Evolutionary conservation across 208 protist species (phyloP), one percentile per base, ranked within the genome.

Genomic region (Blechomonas ayalai): DNA sequence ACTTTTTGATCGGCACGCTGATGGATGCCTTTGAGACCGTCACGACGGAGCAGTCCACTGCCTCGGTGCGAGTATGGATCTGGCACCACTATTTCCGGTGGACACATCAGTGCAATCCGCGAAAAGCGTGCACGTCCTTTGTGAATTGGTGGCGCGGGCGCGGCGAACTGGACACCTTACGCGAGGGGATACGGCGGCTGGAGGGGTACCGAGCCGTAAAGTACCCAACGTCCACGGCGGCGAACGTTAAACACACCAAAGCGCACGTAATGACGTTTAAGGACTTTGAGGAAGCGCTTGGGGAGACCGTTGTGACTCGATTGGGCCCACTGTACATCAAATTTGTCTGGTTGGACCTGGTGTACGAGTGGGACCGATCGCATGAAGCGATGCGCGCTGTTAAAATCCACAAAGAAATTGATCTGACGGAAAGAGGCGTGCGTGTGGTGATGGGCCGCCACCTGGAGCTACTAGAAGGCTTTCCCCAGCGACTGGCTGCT

Each of bases 351-450:
- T 16, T 8, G 0, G 29, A 63, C 15, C n/a, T 70, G 9, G 29
- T n/a, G 25, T 12, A 43, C 7, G 67, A 75, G 43, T 75, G 61
- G 67, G 22, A 40, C 15, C 20, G 22, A 22, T 47, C 41, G 3
- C 43, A 49, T 2, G 37, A 28, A 18, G 56, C 52, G 3, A 42
- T 35, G 40, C 51, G 34, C 19, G 47, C 52, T 2, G 29, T 16
- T 9, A 28, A 50, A 12, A 60, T 34, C 19, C 49, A 58, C 4
- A 44, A 59, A 27, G 53, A 64, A 19, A 27, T 66, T 23, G 53
- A 46, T 37, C 61, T 60, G 55, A 47, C 60, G 23, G 43, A 59
- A 2, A 40, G 52, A 7, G 64, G 62, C 7, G 70, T 73, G 25
- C 48, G 67, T 51, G 19, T 35, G 8, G 56, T 59, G 3, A 41